Percentiles rank a stretch among this genome's conserved stretches.
Conservation (phyloP, 345 rosid species). For the Clausena lansium region DNA sequence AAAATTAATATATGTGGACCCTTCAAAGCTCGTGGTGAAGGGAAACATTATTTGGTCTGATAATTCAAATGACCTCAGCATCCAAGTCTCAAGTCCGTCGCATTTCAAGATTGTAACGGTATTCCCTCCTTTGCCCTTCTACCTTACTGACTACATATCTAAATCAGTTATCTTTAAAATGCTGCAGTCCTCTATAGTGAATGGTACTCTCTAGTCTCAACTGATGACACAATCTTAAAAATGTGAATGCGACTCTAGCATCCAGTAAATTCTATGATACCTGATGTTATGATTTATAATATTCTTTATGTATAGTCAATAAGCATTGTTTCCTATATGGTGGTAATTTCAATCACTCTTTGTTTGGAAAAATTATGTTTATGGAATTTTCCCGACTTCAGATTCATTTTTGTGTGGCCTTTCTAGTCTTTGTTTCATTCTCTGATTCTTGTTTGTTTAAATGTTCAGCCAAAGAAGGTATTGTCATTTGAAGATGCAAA, state of each 20-base stretch:
- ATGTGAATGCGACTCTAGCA: neutral
- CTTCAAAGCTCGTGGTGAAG: slow-evolving; percentile 73
- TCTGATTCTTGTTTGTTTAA: slow-evolving; percentile 18
- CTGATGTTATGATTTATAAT: neutral
- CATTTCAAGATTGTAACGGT: slow-evolving; percentile 93
- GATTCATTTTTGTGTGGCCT: neutral
- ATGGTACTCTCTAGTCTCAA: too few relatives aligned
- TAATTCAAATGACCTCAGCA: slow-evolving; percentile 76
- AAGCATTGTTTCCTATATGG: neutral
- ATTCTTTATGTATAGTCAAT: neutral
- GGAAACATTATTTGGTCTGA: slow-evolving; percentile 89
- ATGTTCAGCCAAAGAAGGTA: slow-evolving; percentile 89
- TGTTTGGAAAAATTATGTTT: too few relatives aligned
- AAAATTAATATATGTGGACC: slow-evolving; percentile 82
- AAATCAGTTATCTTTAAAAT: neutral
- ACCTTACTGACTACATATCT: neutral
- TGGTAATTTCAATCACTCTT: neutral
- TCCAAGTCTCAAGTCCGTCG: slow-evolving; percentile 79
- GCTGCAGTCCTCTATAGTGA: neutral
- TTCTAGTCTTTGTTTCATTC: neutral
- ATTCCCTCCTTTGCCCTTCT: slow-evolving; percentile 13
- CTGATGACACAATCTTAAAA: neutral
- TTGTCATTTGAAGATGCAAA: slow-evolving; percentile 86
- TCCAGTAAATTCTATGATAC: neutral
- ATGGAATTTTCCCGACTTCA: neutral